Base-by-base conservation (phyloP, 2,329 filamentous ascomycete species). In the Pyrenochaeta sp. region DNA sequence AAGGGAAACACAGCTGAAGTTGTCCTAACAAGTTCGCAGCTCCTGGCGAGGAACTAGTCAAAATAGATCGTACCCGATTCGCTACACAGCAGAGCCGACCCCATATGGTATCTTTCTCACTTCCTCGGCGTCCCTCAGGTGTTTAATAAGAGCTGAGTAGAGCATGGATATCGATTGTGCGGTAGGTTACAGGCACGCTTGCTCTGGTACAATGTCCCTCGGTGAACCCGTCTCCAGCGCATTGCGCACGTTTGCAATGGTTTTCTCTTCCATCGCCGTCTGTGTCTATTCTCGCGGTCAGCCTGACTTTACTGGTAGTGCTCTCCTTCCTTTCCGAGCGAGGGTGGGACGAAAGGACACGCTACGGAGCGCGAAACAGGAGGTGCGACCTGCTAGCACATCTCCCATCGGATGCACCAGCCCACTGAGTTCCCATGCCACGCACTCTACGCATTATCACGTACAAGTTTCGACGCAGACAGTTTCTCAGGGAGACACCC, bases 191-290 rank as follows among this genome's bases (percentile, higher is more conserved):
- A 85, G 73, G 62, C 82, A 77, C 50, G 76, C 81, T 77, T 94
- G 91, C 78, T 94, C 91, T 0, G 86, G 84, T n/a, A 94, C 90
- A 22, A 89, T 85, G 60, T 84, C 91, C 73, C 85, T 86, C 69
- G 93, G 72, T 64, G 81, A 85, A 0, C 88, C 88, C 48, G 83
- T 83, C 62, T 85, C 81, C 5, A 93, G 66, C 1, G 88, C 91
- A 64, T 82, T 78, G 24, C 83, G 81, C 32, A 93, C 84, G 71
- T 95, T 94, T 30, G 82, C 84, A 65, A 94, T 88, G 39, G 86
- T 85, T 88, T 88, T 92, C 71, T 88, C 84, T 78, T 94, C 91
- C 91, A 94, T 87, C 9, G 77, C 79, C 1, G 77, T 81, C 72
- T 84, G 79, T 2, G 84, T 86, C 82, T 85, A 53, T 55, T 45